These are phyloP conservation scores for Cucurbita pepo DNA, from an alignment of 306 rosid genomes.

Conservation along the genomic window DNA sequence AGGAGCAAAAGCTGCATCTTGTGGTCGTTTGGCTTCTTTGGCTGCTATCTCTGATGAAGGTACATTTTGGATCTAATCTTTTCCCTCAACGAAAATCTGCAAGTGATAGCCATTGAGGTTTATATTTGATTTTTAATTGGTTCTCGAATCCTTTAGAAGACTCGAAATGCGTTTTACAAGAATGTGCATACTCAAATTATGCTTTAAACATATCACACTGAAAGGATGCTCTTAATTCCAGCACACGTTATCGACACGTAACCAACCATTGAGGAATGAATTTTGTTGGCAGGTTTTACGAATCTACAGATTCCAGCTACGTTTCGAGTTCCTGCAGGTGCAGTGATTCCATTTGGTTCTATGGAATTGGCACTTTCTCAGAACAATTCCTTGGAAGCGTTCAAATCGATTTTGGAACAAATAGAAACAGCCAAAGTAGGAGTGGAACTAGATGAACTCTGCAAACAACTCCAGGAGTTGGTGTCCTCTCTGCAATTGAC, in stretches of 20 bases:
- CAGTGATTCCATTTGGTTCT: constrained; percentile 85
- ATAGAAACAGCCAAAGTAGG: constrained; percentile 59
- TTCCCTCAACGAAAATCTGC: not conserved
- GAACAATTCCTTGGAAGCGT: constrained; percentile 40
- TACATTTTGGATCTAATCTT: constrained; percentile 6
- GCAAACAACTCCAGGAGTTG: constrained; percentile 64
- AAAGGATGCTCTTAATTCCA: not conserved
- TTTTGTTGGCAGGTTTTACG: constrained; percentile 44
- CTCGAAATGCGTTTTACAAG: not conserved
- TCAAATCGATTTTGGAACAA: constrained; percentile 43
- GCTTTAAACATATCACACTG: not conserved
- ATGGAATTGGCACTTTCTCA: constrained; percentile 71
- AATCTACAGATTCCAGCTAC: constrained; percentile 77
- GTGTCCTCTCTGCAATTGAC: constrained; percentile 49
- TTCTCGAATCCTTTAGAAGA: too few species aligned
- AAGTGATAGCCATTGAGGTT: not conserved
- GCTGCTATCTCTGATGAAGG: constrained; percentile 65
- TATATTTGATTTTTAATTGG: too few species aligned
- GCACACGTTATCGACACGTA: not conserved
- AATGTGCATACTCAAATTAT: not conserved
- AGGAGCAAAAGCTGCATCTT: constrained; percentile 93
- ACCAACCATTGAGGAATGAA: not conserved
- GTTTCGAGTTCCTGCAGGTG: constrained; percentile 70
- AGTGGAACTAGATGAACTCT: constrained; percentile 55
- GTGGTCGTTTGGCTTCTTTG: constrained; percentile 65